Conservation (phyloP, 345 rosid species). For the Durio zibethinus region DNA sequence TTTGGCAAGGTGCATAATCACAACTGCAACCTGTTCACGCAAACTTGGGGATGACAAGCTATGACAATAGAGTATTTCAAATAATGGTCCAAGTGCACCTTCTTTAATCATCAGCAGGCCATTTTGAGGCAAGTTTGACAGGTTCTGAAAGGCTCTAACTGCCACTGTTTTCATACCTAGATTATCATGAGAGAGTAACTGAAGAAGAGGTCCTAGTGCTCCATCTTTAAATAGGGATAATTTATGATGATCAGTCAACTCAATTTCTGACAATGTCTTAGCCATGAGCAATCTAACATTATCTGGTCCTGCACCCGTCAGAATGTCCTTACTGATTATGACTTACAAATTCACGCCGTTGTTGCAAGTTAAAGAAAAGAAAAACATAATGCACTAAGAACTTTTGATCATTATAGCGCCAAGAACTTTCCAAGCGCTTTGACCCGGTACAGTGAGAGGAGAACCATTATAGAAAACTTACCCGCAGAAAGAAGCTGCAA, state of each 20-base stretch:
- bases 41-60: slow-evolving; percentile 24
- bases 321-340: background rate
- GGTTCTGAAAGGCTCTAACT: slow-evolving; percentile 26
- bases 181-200: slow-evolving; percentile 20
- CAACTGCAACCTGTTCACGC: slow-evolving; percentile 26
- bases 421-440: slow-evolving; percentile 1
- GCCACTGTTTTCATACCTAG: slow-evolving; percentile 23
- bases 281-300: slow-evolving; percentile 21
- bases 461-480: background rate
- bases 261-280: slow-evolving; percentile 24
- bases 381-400: background rate
- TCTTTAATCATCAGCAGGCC: slow-evolving; percentile 28
- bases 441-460: background rate
- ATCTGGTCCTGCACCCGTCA: slow-evolving; percentile 22
- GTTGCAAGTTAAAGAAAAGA: background rate
- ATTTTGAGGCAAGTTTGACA: slow-evolving; percentile 23
- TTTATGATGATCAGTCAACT: slow-evolving; percentile 26
- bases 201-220: slow-evolving; percentile 25
- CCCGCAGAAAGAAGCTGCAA: slow-evolving; percentile 28
- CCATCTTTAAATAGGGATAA: slow-evolving; percentile 26
- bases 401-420: background rate
- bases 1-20: slow-evolving; percentile 28
- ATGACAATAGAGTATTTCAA: slow-evolving; percentile 31
- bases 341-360: background rate
- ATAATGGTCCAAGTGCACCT: slow-evolving; percentile 25